These are phyloP conservation scores for Apophysomyces trapeziformis DNA, from an alignment of 371 early-diverging fungal species.

Conservation along the genomic window DNA sequence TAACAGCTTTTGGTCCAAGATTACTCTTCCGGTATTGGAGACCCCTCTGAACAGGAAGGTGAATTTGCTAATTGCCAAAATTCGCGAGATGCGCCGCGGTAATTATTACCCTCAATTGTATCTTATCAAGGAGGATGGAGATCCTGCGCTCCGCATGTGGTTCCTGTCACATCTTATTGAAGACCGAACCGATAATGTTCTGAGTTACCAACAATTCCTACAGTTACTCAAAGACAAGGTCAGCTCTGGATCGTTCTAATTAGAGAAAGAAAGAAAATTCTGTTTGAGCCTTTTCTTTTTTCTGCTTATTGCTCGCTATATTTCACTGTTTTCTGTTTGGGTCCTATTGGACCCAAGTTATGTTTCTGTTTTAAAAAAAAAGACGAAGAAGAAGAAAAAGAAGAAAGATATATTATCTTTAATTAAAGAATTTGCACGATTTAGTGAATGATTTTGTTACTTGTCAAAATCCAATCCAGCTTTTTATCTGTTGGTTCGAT, in stretches of 20 bases:
- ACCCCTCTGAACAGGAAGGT: constrained; percentile 62
- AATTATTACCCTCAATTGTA: constrained; percentile 70
- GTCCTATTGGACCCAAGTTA: neutral
- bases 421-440: neutral
- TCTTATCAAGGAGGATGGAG: constrained; percentile 93
- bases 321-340: neutral
- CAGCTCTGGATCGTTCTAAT: constrained; percentile 32
- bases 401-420: neutral
- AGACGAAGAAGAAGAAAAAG: neutral
- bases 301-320: neutral
- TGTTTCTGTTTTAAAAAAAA: neutral
- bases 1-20: neutral
- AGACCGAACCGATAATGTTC: constrained; percentile 83
- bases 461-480: constrained; percentile 41
- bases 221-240: constrained; percentile 67
- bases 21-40: constrained; percentile 60
- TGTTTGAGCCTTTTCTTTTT: neutral
- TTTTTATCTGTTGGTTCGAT: constrained; percentile 47
- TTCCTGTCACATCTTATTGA: constrained; percentile 89
- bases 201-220: constrained; percentile 87
- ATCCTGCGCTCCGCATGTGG: constrained; percentile 81
- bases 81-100: constrained; percentile 61
- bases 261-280: neutral
- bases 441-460: constrained; percentile 24
- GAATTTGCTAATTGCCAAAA: constrained; percentile 61